Evolutionary conservation across 2,329 filamentous ascomycete genomes (phyloP).

Genomic region (Fusarium irregulare): DNA sequence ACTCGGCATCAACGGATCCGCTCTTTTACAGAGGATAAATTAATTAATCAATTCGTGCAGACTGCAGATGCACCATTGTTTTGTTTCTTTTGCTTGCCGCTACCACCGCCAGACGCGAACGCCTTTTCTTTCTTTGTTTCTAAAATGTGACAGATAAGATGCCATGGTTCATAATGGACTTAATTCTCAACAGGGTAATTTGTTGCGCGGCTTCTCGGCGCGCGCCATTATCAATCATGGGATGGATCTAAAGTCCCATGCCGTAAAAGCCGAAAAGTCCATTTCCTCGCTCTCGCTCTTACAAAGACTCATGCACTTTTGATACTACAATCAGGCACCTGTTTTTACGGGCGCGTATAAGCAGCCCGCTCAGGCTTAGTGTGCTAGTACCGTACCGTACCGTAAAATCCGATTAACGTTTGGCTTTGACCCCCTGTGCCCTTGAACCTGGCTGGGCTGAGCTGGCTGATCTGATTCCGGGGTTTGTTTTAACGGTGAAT

Average conservation of each 20-base stretch:
- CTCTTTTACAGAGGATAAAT: slow-evolving; percentile 11
- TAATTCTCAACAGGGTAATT: background rate
- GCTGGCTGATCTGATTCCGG: slow-evolving; percentile 30
- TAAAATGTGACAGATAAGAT: slow-evolving; percentile 9
- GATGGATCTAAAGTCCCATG: background rate
- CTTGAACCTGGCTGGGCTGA: slow-evolving; percentile 22
- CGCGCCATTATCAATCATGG: slow-evolving; percentile 12
- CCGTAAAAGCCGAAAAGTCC: slow-evolving; percentile 25
- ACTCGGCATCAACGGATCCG: slow-evolving; percentile 23
- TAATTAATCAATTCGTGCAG: background rate
- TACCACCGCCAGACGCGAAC: slow-evolving; percentile 27
- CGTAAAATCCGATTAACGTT: background rate
- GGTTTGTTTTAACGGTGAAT: slow-evolving; percentile 29
- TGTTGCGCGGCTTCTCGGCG: slow-evolving; percentile 22
- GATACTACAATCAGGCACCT: slow-evolving; percentile 19
- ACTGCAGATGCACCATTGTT: background rate
- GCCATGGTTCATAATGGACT: background rate
- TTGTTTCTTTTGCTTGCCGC: slow-evolving; percentile 1
- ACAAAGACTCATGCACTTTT: slow-evolving; percentile 1
- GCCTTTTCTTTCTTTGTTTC: background rate
- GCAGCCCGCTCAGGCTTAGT: slow-evolving; percentile 6
- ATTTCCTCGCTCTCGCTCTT: background rate
- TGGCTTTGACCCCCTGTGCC: slow-evolving; percentile 16
- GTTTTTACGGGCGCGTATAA: slow-evolving; percentile 14
- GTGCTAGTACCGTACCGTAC: background rate